A percentile compares a stretch with the other conserved stretches of the same genome.
Evolutionary conservation across 2,329 filamentous ascomycete species (phyloP).

Genomic region (Domatiomyces globalis): DNA sequence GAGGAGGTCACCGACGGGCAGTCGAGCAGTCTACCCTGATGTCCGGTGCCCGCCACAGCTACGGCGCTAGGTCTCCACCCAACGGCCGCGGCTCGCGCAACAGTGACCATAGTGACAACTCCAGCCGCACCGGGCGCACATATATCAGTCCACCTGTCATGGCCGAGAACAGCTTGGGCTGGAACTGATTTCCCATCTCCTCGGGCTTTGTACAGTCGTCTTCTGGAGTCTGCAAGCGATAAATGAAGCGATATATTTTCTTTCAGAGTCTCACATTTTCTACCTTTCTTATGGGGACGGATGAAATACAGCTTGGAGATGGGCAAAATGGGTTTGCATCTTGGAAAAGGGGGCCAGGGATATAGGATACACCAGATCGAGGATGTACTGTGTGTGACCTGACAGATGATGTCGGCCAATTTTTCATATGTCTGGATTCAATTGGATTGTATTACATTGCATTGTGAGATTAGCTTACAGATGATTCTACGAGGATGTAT

Average conservation of each 20-base stretch:
- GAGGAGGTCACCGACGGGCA: slow-evolving; percentile 32
- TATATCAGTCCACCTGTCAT: slow-evolving; percentile 81
- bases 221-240: slow-evolving; percentile 7
- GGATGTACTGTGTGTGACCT: too few relatives aligned
- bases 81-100: slow-evolving; percentile 39
- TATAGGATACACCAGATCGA: not conserved
- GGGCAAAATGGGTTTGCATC: not conserved
- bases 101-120: slow-evolving; percentile 47
- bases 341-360: not conserved
- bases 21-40: slow-evolving; percentile 26
- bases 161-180: slow-evolving; percentile 86
- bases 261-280: slow-evolving; percentile 7
- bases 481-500: too few relatives aligned
- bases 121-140: slow-evolving; percentile 42
- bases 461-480: too few relatives aligned
- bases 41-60: slow-evolving; percentile 42
- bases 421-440: not conserved
- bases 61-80: slow-evolving; percentile 27
- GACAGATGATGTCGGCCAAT: not conserved
- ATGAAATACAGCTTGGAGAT: not conserved
- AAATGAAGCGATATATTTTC: slow-evolving; percentile 7
- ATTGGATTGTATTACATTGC: too few relatives aligned
- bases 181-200: slow-evolving; percentile 51
- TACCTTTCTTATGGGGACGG: not conserved
- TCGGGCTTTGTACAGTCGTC: slow-evolving; percentile 7